Base-by-base conservation (phyloP, 352 stramenopile genomes). In the Globisporangium heterothallicum region DNA sequence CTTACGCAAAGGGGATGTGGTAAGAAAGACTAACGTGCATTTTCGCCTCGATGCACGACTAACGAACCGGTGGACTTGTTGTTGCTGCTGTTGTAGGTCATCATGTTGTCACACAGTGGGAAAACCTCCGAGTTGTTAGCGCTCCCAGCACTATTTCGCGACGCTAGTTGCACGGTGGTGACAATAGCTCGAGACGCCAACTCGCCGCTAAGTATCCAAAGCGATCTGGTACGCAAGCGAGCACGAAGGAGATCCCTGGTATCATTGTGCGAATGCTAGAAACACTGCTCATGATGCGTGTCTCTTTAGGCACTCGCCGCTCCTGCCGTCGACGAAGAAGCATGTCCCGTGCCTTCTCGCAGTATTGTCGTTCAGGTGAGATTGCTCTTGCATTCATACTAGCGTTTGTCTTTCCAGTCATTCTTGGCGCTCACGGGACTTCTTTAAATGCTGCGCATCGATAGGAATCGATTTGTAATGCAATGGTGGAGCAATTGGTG, bases 351-450 rank as follows among this genome's bases (percentile, higher is more conserved):
- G 32, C 83, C 83, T 3, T 83, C 79, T 1, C 82, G 80, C 38
- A 91, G 79, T 49, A 90, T 93, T 26, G 58, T 93, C 19, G 76
- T 81, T 12, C 83, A 90, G 71, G 79, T 88, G 53, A 2, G 50
- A 41, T 21, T 21, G 21, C 22, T 44, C 27, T 38, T 38, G 22
- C 25, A n/a, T n/a, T n/a, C n/a, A n/a, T 44, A 22, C 19, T 43
- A 24, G 26, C 7, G 41, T 25, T 46, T 49, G 6, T 47, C 12
- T 42, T 19, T 32, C 7, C 6, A 29, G n/a, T n/a, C n/a, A n/a
- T n/a, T n/a, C n/a, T n/a, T n/a, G n/a, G n/a, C n/a, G n/a, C n/a
- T n/a, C n/a, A n/a, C n/a, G n/a, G n/a, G n/a, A n/a, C n/a, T n/a
- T n/a, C n/a, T n/a, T n/a, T n/a, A n/a, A 38, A 18, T 2, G n/a